phyloP scores from a whole-genome alignment of 2,329 filamentous ascomycete species.

The Lasiodiplodia citricola region DNA sequence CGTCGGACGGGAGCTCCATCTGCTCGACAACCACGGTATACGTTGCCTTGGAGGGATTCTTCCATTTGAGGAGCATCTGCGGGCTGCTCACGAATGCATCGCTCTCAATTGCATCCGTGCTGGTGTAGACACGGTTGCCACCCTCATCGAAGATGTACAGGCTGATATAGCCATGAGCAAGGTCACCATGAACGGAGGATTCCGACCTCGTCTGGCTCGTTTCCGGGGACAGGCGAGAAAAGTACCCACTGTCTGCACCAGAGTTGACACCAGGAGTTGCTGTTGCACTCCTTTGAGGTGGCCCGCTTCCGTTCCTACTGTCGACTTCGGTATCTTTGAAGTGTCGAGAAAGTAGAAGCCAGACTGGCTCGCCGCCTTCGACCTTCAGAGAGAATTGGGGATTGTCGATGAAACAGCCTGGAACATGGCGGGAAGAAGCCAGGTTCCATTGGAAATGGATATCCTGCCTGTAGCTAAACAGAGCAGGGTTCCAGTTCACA shows the following conservation, averaged over 20 bases:
- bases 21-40: slow-evolving; percentile 76
- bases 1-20: slow-evolving; percentile 73
- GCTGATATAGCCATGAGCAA: slow-evolving; percentile 77
- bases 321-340: slow-evolving; percentile 65
- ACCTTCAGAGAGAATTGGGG: slow-evolving; percentile 65
- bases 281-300: background rate
- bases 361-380: slow-evolving; percentile 66
- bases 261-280: background rate
- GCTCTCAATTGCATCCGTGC: slow-evolving; percentile 67
- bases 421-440: slow-evolving; percentile 60
- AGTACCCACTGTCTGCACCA: slow-evolving; percentile 33
- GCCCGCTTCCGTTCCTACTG: background rate
- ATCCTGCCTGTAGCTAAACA: slow-evolving; percentile 83
- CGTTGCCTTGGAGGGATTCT: slow-evolving; percentile 57
- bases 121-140: slow-evolving; percentile 75
- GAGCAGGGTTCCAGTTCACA: slow-evolving; percentile 91
- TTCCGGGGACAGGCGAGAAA: background rate
- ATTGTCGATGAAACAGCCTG: slow-evolving; percentile 73
- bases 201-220: slow-evolving; percentile 27
- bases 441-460: slow-evolving; percentile 87
- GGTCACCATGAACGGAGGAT: slow-evolving; percentile 36
- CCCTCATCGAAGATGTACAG: slow-evolving; percentile 77
- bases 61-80: slow-evolving; percentile 82
- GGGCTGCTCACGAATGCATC: slow-evolving; percentile 93
- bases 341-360: slow-evolving; percentile 86